Percentiles rank a stretch among this genome's conserved stretches.
Conservation (phyloP, 306 rosid species). For the Potentilla sterilis region DNA sequence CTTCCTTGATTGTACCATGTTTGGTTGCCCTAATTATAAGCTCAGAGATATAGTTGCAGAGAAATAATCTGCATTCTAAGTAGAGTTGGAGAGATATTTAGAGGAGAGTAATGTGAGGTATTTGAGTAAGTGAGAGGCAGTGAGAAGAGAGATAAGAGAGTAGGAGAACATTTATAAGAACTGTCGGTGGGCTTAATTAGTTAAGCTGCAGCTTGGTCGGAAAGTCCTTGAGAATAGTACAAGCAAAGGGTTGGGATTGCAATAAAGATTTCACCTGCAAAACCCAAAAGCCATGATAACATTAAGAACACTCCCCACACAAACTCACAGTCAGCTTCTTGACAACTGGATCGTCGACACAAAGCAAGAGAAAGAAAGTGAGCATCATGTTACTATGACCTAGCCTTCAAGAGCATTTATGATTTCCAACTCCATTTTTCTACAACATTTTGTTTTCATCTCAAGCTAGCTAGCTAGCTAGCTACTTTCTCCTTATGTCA, state of each 20-base stretch:
- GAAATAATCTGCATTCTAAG: conserved; percentile 5
- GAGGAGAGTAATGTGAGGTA: neutral
- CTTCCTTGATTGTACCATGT: conserved; percentile 83
- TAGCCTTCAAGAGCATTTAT: conserved; percentile 13
- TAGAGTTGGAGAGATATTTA: neutral
- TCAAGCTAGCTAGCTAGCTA: neutral
- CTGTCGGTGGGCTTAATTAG: conserved; percentile 57
- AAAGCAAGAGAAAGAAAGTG: conserved; percentile 8
- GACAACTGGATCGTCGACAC: conserved; percentile 39
- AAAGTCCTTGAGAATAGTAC: conserved; percentile 33
- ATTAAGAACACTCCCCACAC: conserved; percentile 10
- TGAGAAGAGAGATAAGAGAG: neutral
- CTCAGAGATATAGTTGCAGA: conserved; percentile 5
- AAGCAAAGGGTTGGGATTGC: conserved; percentile 23
- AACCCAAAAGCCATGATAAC: conserved; percentile 25
- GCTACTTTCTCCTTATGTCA: neutral
- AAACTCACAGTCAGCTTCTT: conserved; percentile 39
- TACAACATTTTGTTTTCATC: neutral
- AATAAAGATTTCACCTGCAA: conserved; percentile 84
- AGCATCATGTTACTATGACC: conserved; percentile 9
- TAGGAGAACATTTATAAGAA: conserved; percentile 35
- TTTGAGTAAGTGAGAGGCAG: conserved; percentile 1
- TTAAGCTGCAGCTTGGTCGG: conserved; percentile 31
- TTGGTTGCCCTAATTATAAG: neutral
- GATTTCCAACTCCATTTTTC: conserved; percentile 4